phyloP scores from a whole-genome alignment of 352 stramenopile genomes.

The Pythium angustatum region DNA sequence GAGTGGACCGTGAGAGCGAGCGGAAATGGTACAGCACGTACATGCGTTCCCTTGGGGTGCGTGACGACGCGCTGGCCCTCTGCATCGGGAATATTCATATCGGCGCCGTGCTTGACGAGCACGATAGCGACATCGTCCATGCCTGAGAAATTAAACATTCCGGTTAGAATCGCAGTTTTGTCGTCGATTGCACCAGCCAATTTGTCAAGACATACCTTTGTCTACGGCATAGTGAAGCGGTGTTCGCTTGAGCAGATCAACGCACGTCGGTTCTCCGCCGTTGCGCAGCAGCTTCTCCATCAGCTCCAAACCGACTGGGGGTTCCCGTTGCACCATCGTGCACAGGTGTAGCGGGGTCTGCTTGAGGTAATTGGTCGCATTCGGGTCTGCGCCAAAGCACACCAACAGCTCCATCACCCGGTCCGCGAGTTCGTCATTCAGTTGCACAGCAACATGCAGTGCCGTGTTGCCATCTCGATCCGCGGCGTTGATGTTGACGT shows the following conservation, averaged over 20 bases:
- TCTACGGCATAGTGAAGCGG: slow-evolving; percentile 77
- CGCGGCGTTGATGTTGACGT: slow-evolving; percentile 60
- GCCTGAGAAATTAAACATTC: slow-evolving; percentile 31
- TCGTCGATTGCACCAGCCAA: background rate
- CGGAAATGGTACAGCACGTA: no score
- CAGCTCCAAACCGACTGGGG: slow-evolving; percentile 42
- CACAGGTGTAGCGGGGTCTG: slow-evolving; percentile 77
- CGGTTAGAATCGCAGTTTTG: no score
- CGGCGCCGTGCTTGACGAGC: slow-evolving; percentile 63
- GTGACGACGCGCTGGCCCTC: slow-evolving; percentile 58
- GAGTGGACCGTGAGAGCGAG: background rate
- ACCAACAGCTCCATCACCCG: slow-evolving; percentile 69
- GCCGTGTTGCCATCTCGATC: slow-evolving; percentile 76
- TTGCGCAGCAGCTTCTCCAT: slow-evolving; percentile 67
- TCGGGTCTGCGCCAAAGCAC: slow-evolving; percentile 64
- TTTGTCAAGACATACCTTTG: slow-evolving; percentile 61
- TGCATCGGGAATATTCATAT: slow-evolving; percentile 70
- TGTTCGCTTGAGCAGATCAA: slow-evolving; percentile 76
- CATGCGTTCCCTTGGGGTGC: slow-evolving; percentile 56
- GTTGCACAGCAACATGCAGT: slow-evolving; percentile 62
- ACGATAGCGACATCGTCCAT: slow-evolving; percentile 59
- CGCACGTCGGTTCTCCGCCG: slow-evolving; percentile 47
- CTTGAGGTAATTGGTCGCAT: slow-evolving; percentile 66
- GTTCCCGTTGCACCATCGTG: slow-evolving; percentile 63
- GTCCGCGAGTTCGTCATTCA: slow-evolving; percentile 61